Percentiles rank a stretch among this genome's conserved stretches.
phyloP scores from a whole-genome alignment of 495 filamentous ascomycete genomes.

The Clohesyomyces aquaticus region DNA sequence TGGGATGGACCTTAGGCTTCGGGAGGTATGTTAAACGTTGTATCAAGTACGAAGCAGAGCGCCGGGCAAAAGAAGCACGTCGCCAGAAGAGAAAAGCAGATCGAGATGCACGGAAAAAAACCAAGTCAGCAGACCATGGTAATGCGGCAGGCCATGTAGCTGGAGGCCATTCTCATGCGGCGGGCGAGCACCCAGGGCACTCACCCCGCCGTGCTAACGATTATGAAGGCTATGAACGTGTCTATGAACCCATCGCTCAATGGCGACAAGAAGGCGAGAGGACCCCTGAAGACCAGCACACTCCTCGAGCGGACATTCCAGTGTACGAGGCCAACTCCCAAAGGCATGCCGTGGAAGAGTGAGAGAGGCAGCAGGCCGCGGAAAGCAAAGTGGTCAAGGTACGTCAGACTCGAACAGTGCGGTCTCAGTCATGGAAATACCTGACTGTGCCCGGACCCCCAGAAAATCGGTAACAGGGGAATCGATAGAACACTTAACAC shows the following conservation, averaged over 20 bases:
- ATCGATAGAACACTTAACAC: no score
- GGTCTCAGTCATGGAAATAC: no score
- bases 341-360: not conserved
- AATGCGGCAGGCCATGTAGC: no score
- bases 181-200: not conserved
- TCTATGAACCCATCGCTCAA: not conserved
- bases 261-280: no score
- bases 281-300: no score
- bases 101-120: not conserved
- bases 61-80: not conserved
- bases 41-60: not conserved
- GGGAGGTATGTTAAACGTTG: not conserved
- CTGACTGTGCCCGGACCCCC: no score
- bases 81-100: not conserved
- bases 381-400: not conserved
- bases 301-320: no score
- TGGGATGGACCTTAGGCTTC: conserved; percentile 8
- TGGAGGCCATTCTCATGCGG: not conserved
- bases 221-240: not conserved
- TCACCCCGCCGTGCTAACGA: not conserved
- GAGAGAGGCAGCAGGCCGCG: not conserved
- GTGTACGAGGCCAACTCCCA: no score
- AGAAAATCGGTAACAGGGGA: no score
- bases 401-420: no score
- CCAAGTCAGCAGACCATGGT: no score